These are phyloP conservation scores for Bocquillonia castaneifolia DNA, from an alignment of 441 rosid genomes.

Conservation along the genomic window DNA sequence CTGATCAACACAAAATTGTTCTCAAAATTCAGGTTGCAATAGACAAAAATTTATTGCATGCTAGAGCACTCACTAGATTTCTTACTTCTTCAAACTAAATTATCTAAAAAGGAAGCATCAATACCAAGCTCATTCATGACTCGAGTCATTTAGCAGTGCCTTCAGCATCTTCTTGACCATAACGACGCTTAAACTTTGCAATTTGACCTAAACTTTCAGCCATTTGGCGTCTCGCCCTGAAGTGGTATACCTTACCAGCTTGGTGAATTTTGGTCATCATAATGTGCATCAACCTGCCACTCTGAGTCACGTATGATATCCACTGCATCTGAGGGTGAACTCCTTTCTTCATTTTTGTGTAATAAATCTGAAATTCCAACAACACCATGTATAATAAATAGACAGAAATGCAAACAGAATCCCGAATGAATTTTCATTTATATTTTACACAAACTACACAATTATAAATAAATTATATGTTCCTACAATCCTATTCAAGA, in stretches of 20 bases:
- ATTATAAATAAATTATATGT: no score
- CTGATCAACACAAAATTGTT: background rate
- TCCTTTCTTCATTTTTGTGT: constrained; percentile 85
- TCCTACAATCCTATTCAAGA: no score
- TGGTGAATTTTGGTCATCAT: constrained; percentile 87
- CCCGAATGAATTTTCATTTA: no score
- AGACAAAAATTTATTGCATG: background rate
- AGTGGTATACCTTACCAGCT: constrained; percentile 80
- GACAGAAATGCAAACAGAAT: background rate
- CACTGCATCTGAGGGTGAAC: constrained; percentile 90
- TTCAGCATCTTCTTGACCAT: constrained; percentile 54
- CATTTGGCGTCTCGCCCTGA: constrained; percentile 82
- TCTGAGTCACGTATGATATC: constrained; percentile 81
- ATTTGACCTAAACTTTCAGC: constrained; percentile 79
- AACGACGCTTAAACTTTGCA: constrained; percentile 77
- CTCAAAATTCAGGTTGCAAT: background rate
- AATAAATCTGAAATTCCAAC: constrained; percentile 26
- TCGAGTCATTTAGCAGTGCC: constrained; percentile 33
- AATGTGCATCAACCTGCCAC: constrained; percentile 80
- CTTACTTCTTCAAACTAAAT: background rate
- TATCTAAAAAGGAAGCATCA: constrained; percentile 7
- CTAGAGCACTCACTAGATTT: background rate
- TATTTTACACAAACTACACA: no score
- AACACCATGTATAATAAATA: background rate
- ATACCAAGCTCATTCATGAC: constrained; percentile 3